Base-by-base conservation (phyloP, 78 protist species). In the Paratrimastix pyriformis region DNA sequence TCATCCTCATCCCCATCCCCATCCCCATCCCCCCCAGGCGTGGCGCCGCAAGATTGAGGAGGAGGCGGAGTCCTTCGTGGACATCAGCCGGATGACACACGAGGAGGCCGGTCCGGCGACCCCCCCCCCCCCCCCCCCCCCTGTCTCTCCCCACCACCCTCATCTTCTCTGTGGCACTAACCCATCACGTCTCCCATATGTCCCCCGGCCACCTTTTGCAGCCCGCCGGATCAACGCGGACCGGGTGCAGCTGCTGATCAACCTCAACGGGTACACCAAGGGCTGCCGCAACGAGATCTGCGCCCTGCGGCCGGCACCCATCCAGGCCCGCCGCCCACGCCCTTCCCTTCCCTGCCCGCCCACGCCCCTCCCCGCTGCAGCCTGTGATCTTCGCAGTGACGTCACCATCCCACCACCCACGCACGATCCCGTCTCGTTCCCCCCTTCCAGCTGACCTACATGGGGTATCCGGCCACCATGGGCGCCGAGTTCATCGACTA, bases 251-350 rank as follows among this genome's bases (percentile, higher is more conserved):
- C 46, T 50, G n/a, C 64, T 48, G n/a, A 21, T 70, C 59, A 38
- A 70, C 35, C 65, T 70, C 45, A 70, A 50, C 65, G 75, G 75
- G 33, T 70, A 37, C 65, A 70, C 75, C 15, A 32, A 1, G 11
- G 65, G 64, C 50, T 43, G 37, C n/a, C 43, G 64, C 33, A 52
- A 0, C 39, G 72, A 65, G 65, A 18, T 70, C 75, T 70, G 30
- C 37, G 75, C 75, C 2, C 9, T 70, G 13, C 45, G 75, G 18
- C 75, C 64, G 13, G 60, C 65, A 2, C 65, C 50, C 7, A 7
- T 70, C 11, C 55, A 42, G 55, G n/a, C n/a, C n/a, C n/a, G n/a
- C n/a, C n/a, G n/a, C n/a, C n/a, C n/a, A n/a, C n/a, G n/a, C n/a
- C n/a, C n/a, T n/a, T n/a, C n/a, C n/a, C n/a, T n/a, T n/a, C n/a